Conservation (phyloP, 23 red algal genomes). For the Gracilaria vermiculophylla region DNA sequence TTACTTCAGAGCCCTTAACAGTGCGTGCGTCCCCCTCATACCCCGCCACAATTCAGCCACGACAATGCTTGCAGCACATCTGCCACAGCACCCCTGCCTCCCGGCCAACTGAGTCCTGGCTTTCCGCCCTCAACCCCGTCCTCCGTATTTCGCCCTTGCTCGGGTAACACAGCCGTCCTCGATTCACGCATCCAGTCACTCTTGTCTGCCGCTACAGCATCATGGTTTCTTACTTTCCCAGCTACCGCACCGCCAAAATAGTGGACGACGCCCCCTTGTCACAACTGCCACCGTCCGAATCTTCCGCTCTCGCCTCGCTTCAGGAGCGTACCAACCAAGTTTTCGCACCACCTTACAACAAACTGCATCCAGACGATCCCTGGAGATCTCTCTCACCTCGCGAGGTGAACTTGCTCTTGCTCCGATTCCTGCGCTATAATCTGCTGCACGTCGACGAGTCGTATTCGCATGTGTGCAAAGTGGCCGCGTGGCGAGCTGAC, state of each 20-base stretch:
- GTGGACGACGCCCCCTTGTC: slow-evolving; percentile 37
- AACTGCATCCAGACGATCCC: slow-evolving; percentile 14
- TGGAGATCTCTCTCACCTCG: slow-evolving; percentile 7
- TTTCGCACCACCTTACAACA: background rate
- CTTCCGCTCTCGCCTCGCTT: background rate
- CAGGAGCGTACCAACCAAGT: background rate
- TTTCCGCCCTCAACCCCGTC: no score
- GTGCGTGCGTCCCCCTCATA: no score
- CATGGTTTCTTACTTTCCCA: background rate
- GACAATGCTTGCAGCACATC: no score
- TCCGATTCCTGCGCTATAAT: slow-evolving; percentile 40
- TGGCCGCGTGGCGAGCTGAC: slow-evolving; percentile 6
- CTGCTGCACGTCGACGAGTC: slow-evolving; percentile 16
- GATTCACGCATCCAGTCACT: background rate
- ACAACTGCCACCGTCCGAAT: background rate
- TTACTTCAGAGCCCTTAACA: no score
- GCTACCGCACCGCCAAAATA: background rate
- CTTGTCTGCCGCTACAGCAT: background rate
- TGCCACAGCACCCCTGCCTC: no score
- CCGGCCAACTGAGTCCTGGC: no score
- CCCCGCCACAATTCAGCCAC: no score
- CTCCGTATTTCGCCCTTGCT: no score
- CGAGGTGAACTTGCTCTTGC: background rate
- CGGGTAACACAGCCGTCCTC: no score
- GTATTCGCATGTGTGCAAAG: background rate